Base-by-base conservation (phyloP, 2,329 filamentous ascomycete genomes). In the Escovopsis sp. region DNA sequence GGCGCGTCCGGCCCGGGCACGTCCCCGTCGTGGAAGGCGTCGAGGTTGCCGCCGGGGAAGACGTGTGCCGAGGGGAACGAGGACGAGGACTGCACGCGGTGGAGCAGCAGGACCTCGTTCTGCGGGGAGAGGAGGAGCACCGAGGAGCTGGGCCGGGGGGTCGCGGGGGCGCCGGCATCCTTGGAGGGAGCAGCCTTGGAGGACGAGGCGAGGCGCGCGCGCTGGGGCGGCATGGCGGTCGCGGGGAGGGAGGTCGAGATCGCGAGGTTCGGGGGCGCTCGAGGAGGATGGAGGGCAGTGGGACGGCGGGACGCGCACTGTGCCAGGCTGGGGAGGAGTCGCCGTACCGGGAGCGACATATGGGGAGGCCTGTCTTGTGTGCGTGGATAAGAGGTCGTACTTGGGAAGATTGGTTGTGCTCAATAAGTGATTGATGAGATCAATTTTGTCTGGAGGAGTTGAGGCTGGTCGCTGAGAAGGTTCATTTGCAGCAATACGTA, bases 31-130 rank as follows among this genome's bases (percentile, higher is more conserved):
- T 94, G 85, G 18, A 74, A 73, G 0, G 74, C 61, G 11, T 86
- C 82, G 19, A 94, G 70, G 53, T 87, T 87, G 6, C 91, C 91
- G 32, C 91, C 91, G 0, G 91, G 89, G 51, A 98, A 98, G 47
- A 98, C 91, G 56, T 96, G 87, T 0, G 89, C 91, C 0, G 85
- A 89, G 4, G 89, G 76, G 55, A 95, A 96, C 3, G 87, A 82
- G 1, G 75, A 77, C 0, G 85, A 91, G 1, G 82, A 86, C 49
- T 80, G 73, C 3, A 94, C 85, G 48, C 91, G 80, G 59, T 87
- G 87, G 8, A 96, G 76, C 15, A 96, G 76, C 1, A 98, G 73
- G 38, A 96, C 77, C 59, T 94, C 79, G 59, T 96, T 95, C 40
- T 73, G 70, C 0, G 87, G 82, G 0, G 91, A 95, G 39, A 98